A percentile compares a stretch with the other conserved stretches of the same genome.
Evolutionary conservation across 106 monocot genomes (phyloP).

Genomic region (Dioscorea alata): DNA sequence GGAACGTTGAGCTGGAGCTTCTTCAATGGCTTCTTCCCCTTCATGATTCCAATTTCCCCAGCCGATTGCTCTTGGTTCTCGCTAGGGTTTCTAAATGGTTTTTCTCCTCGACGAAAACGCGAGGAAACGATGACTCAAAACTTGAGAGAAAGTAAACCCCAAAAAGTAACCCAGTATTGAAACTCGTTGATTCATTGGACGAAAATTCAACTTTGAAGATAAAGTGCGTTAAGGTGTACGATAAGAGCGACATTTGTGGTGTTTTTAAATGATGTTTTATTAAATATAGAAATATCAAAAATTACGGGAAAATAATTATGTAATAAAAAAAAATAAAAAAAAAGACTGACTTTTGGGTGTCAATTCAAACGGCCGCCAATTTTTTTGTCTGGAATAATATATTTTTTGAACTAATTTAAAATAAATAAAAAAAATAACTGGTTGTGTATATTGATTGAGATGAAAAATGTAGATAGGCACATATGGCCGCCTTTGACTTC

Average conservation of each 20-base stretch:
- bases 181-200: background rate
- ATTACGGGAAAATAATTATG: no score
- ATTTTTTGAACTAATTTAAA: no score
- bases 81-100: background rate
- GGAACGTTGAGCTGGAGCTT: slow-evolving; percentile 66
- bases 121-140: background rate
- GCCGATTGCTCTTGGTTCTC: background rate
- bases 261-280: no score
- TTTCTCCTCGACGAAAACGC: background rate
- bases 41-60: slow-evolving; percentile 40
- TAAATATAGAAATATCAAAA: no score
- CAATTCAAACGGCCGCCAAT: background rate
- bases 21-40: slow-evolving; percentile 54
- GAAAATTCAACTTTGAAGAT: background rate
- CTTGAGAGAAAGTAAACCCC: background rate
- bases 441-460: no score
- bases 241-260: no score
- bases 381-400: no score
- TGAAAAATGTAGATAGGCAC: no score
- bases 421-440: no score
- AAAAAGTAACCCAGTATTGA: background rate
- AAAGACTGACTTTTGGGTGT: background rate
- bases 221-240: background rate
- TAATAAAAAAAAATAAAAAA: no score
- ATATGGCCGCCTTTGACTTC: no score